Evolutionary conservation across 75 land plant species (phyloP), one percentile per base, ranked within the genome.

Genomic region (Pinus albicaulis): DNA sequence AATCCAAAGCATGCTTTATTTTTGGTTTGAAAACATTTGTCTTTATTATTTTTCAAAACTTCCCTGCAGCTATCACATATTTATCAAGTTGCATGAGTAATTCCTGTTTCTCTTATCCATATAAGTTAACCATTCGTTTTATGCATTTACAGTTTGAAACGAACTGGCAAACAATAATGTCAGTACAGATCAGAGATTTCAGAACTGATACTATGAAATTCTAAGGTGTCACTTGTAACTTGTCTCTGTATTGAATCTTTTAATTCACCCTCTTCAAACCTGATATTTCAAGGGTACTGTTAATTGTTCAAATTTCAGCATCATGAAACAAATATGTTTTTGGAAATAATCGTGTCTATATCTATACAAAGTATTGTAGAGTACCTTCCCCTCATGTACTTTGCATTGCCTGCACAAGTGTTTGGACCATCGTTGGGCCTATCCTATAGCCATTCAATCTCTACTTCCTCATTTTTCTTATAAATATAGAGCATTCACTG

Each of bases 281-380:
- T 31, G 14, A 7, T 31, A 64, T 64, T 31, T 64, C 28, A 64
- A 64, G 68, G 68, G 28, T 64, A 63, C 31, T 63, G 66, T 63
- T 23, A 63, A 28, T 15, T 13, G 15, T 31, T 25, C 13, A 3
- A 61, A 26, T 61, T 4, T 26, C 26, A 10, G 64, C 34, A 61
- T 24, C 15, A 15, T 10, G 15, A 24, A 28, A 12, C 31, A 61
- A 24, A 59, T 6, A 19, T 59, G 13, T 25, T 63, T 62, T 63
- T n/a, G n/a, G n/a, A n/a, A n/a, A n/a, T n/a, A n/a, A n/a, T n/a
- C n/a, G 15, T 63, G 36, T 14, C 16, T 15, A 5, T 1, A 28
- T 41, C 15, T 7, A 25, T 63, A 26, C 66, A 15, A 63, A 34
- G 17, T 19, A 28, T 14, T 63, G 5, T 63, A 63, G 34, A 3